A percentile compares a stretch with the other conserved stretches of the same genome.
These are phyloP conservation scores for Apiospora hydei DNA, from an alignment of 2,329 filamentous ascomycete species.

Conservation along the genomic window DNA sequence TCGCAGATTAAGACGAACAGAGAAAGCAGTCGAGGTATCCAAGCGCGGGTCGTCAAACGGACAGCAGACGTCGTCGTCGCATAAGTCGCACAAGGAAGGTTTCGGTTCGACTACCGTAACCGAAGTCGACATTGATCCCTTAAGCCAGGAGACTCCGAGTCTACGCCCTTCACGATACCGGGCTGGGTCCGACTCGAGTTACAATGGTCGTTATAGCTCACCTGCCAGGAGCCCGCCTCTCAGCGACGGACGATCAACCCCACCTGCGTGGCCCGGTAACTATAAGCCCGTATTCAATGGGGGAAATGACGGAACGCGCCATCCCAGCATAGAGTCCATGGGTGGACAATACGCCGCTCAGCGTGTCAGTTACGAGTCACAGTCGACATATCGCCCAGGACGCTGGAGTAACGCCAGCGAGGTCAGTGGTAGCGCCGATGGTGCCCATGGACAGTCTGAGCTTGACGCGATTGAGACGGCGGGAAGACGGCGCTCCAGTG, in stretches of 20 bases:
- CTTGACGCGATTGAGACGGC: conserved; percentile 45
- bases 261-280: conserved; percentile 33
- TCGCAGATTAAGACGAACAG: conserved; percentile 55
- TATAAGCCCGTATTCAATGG: conserved; percentile 31
- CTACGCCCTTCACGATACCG: conserved; percentile 32
- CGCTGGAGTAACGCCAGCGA: conserved; percentile 57
- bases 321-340: conserved; percentile 40
- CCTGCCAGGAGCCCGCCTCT: conserved; percentile 33
- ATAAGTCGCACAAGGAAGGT: conserved; percentile 47
- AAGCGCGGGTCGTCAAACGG: conserved; percentile 44
- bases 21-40: conserved; percentile 45
- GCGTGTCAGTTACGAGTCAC: conserved; percentile 48
- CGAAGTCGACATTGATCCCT: conserved; percentile 52
- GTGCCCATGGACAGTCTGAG: conserved; percentile 45
- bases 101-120: conserved; percentile 50
- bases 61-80: conserved; percentile 43
- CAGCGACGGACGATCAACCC: conserved; percentile 34
- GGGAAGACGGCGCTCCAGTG: conserved; percentile 45
- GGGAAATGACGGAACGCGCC: conserved; percentile 35
- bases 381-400: conserved; percentile 45
- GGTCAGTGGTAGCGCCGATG: conserved; percentile 44
- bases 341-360: conserved; percentile 32
- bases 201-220: conserved; percentile 28
- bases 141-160: conserved; percentile 44
- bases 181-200: conserved; percentile 34